These are phyloP conservation scores for Eucalyptus urophylla DNA, from an alignment of 345 rosid species.

Conservation along the genomic window DNA sequence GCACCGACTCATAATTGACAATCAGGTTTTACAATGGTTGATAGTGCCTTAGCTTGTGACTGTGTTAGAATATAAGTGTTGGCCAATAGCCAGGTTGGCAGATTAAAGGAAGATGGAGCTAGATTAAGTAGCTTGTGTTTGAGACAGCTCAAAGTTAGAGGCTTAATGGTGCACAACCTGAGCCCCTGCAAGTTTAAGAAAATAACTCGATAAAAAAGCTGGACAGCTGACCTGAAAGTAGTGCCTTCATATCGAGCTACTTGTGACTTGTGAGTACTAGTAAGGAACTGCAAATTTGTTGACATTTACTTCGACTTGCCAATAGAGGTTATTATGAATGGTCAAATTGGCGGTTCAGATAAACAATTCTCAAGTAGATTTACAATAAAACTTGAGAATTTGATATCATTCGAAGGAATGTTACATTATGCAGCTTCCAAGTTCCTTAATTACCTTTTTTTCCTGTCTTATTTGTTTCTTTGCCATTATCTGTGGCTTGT, in stretches of 20 bases:
- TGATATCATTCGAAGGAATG: neutral
- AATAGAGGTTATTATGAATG: neutral
- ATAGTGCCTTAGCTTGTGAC: neutral
- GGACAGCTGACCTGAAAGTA: neutral
- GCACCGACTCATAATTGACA: neutral
- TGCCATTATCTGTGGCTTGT: neutral
- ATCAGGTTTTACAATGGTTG: neutral
- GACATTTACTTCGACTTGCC: neutral
- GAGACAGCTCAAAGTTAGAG: neutral
- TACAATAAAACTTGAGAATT: neutral
- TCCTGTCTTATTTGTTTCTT: neutral
- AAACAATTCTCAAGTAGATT: neutral
- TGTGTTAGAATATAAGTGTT: neutral
- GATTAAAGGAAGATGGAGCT: neutral
- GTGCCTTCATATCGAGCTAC: neutral
- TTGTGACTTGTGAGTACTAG: neutral
- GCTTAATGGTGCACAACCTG: neutral
- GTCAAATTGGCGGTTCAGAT: neutral
- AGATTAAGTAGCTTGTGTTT: neutral
- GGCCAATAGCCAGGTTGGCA: neutral
- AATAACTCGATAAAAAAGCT: neutral
- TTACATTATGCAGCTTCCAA: neutral
- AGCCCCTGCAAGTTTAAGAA: neutral
- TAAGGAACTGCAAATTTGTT: neutral
- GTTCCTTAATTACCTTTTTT: neutral